Conservation (phyloP, 257 asterid species). For the Ajuga chamaepitys region DNA sequence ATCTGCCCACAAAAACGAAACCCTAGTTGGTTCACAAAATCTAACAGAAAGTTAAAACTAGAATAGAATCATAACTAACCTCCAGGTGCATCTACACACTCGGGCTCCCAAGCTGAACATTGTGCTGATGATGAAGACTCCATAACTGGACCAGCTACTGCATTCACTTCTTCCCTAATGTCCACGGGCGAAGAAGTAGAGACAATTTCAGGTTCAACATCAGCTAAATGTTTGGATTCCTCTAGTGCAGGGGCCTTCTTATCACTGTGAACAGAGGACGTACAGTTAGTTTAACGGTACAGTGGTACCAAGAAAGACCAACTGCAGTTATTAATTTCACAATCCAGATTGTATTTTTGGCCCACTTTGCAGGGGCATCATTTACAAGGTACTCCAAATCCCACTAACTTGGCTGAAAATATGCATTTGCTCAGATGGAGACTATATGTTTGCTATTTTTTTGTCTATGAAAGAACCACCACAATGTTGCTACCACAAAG, state of each 20-base stretch:
- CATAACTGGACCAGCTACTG: constrained; percentile 31
- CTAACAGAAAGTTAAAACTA: neutral
- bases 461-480: neutral
- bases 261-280: constrained; percentile 45
- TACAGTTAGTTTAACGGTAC: constrained; percentile 14
- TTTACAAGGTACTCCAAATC: neutral
- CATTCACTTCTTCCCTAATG: constrained; percentile 33
- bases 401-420: neutral
- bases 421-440: neutral
- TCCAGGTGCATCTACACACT: constrained; percentile 71
- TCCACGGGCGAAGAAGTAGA: constrained; percentile 36
- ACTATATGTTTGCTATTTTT: neutral
- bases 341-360: neutral
- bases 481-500: neutral
- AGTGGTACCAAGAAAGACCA: constrained; percentile 7
- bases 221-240: constrained; percentile 32
- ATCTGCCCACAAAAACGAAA: neutral
- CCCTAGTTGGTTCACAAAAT: constrained; percentile 7
- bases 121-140: constrained; percentile 44
- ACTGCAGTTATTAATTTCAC: neutral
- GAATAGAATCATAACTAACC: constrained; percentile 43
- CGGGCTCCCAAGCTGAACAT: constrained; percentile 49
- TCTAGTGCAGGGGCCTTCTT: constrained; percentile 32
- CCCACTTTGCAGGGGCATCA: neutral
- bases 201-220: constrained; percentile 35